Conservation (phyloP, 2,329 filamentous ascomycete species). For the Penicillium sp. region DNA sequence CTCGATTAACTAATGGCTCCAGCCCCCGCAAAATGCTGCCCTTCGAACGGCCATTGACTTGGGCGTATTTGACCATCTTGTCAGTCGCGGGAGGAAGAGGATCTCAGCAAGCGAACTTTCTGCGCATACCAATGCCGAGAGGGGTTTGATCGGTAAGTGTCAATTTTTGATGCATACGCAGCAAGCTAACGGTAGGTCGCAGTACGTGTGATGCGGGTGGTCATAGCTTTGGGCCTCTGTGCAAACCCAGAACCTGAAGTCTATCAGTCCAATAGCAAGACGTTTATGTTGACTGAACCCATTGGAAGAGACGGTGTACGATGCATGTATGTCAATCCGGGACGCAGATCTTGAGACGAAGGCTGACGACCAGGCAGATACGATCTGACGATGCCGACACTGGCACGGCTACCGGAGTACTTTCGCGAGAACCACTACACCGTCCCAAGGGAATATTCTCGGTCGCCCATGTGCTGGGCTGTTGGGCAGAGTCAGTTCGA, state of each 20-base stretch:
- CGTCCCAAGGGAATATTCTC: conserved; percentile 34
- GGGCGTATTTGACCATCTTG: conserved; percentile 34
- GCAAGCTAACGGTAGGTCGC: background rate
- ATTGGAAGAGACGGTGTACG: conserved; percentile 36
- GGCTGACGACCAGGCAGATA: conserved; percentile 21
- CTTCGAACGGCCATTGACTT: conserved; percentile 38
- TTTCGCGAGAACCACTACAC: conserved; percentile 32
- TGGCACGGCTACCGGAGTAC: conserved; percentile 38
- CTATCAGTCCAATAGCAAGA: conserved; percentile 36
- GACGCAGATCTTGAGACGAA: background rate
- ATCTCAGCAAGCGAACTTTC: conserved; percentile 36
- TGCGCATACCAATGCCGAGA: conserved; percentile 33
- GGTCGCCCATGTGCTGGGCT: conserved; percentile 38
- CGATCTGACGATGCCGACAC: conserved; percentile 38
- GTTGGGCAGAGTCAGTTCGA: conserved; percentile 41
- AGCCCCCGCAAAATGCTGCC: conserved; percentile 42
- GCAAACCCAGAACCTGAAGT: conserved; percentile 25
- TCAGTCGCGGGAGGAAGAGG: conserved; percentile 23
- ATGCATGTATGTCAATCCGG: conserved; percentile 32
- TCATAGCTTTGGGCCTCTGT: conserved; percentile 35
- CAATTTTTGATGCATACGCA: background rate
- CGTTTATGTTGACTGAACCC: conserved; percentile 30
- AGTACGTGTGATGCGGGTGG: conserved; percentile 40
- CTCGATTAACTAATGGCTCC: background rate
- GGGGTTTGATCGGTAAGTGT: conserved; percentile 35